Conservation (phyloP, 768 basidiomycete species). For the Suillus americanus region DNA sequence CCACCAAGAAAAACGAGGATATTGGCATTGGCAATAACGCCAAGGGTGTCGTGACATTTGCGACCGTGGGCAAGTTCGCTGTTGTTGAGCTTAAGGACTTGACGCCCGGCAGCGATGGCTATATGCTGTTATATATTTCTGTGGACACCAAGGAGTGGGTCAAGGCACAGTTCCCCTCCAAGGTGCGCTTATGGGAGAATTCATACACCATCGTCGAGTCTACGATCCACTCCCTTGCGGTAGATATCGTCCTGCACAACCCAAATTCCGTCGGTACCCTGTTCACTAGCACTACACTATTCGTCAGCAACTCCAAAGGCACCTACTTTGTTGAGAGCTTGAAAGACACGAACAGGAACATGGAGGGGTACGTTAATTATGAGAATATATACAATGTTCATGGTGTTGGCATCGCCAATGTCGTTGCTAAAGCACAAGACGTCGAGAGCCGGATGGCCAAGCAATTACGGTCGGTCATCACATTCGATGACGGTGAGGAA, state of each 20-base stretch:
- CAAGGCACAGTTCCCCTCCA: slow-evolving; percentile 84
- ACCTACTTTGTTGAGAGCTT: slow-evolving; percentile 92
- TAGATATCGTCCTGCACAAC: slow-evolving; percentile 85
- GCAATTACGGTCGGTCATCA: slow-evolving; percentile 74
- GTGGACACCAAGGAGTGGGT: slow-evolving; percentile 85
- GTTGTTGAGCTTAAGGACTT: slow-evolving; percentile 85
- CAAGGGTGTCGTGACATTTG: slow-evolving; percentile 85
- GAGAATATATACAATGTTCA: slow-evolving; percentile 84
- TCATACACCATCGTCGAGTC: slow-evolving; percentile 96
- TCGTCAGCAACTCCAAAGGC: slow-evolving; percentile 94
- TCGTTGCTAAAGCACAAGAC: slow-evolving; percentile 80
- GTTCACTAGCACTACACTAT: slow-evolving; percentile 40
- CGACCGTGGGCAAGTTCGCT: slow-evolving; percentile 86
- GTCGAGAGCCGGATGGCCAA: slow-evolving; percentile 74
- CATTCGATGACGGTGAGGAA: slow-evolving; percentile 79
- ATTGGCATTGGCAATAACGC: slow-evolving; percentile 87
- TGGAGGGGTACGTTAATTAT: slow-evolving; percentile 86
- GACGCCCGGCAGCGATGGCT: slow-evolving; percentile 49
- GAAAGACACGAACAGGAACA: slow-evolving; percentile 89
- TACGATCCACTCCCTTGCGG: slow-evolving; percentile 88
- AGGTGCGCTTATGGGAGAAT: slow-evolving; percentile 78
- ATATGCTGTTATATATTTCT: slow-evolving; percentile 86
- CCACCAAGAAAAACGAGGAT: slow-evolving; percentile 64
- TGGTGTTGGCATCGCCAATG: slow-evolving; percentile 91
- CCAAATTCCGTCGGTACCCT: slow-evolving; percentile 42